Evolutionary conservation across 2,329 filamentous ascomycete species (phyloP).

Genomic region (Beauveria australis): DNA sequence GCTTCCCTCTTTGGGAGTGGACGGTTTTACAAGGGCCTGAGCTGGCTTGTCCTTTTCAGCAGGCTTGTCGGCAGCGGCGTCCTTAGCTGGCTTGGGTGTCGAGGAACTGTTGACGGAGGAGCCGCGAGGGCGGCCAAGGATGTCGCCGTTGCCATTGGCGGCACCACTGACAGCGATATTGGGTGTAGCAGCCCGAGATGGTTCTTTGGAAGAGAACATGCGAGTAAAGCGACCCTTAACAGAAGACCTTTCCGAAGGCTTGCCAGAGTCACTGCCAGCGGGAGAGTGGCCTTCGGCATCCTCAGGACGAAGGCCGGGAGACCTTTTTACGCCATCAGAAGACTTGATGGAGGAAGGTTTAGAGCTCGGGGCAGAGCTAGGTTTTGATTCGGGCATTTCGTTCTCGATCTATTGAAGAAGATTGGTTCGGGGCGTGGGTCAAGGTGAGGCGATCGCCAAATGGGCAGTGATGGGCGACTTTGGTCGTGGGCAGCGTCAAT

Average conservation of each 20-base stretch:
- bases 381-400: constrained; percentile 30
- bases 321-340: constrained; percentile 32
- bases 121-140: constrained; percentile 26
- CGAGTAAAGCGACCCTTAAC: constrained; percentile 57
- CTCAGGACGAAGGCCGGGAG: constrained; percentile 32
- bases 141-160: constrained; percentile 17
- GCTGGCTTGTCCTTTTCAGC: constrained; percentile 20
- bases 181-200: constrained; percentile 26
- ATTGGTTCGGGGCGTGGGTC: not conserved
- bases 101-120: constrained; percentile 28
- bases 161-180: constrained; percentile 15
- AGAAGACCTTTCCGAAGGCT: constrained; percentile 44
- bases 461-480: not conserved
- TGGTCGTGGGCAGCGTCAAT: not conserved
- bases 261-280: constrained; percentile 9
- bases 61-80: constrained; percentile 24
- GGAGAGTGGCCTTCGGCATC: constrained; percentile 23
- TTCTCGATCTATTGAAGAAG: not conserved
- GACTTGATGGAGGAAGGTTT: constrained; percentile 44
- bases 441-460: not conserved
- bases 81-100: constrained; percentile 34
- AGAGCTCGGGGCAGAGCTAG: constrained; percentile 36
- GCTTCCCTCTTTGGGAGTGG: constrained; percentile 26
- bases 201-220: constrained; percentile 56
- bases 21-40: constrained; percentile 18